Evolutionary conservation across 345 rosid species (phyloP), one percentile per base, ranked within the genome.

Genomic region (Brassica carinata): DNA sequence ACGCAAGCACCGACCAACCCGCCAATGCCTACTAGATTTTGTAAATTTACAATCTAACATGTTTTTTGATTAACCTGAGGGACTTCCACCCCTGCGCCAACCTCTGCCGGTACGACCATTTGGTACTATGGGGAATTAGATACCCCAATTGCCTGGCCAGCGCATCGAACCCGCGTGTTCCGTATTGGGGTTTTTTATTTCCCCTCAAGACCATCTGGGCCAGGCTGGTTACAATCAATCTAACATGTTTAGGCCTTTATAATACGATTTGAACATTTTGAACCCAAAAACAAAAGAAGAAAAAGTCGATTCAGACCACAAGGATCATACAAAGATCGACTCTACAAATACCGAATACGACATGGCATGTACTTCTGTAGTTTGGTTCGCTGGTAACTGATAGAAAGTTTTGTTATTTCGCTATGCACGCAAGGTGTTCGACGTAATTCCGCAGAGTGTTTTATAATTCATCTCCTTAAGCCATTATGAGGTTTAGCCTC

Each of bases 351-450:
- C 5, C 0, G 18, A 10, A 27, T 3, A 74, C 63, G 63, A 64
- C 69, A 15, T 5, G 65, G 70, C 29, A 14, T 36, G 48, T 8
- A 8, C 27, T 26, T 62, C 29, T 5, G 8, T 59, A 26, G 7
- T 10, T 59, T 1, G 26, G 43, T 17, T 55, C 6, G 18, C 17
- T 71, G 1, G 0, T 55, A 1, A 58, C 2, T 17, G 53, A 1
- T 26, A 0, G 4, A 7, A 67, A 18, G 6, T 17, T 30, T 58
- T 61, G 11, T 1, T 5, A 9, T 43, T 58, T 38, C 1, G 3
- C 2, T 8, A 53, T 64, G 82, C 74, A 31, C 69, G 15, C 15
- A 53, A 78, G 65, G 27, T 78, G 82, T 64, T 83, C 82, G 85
- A 70, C 31, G 51, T 43, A 83, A 78, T 70, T 74, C 76, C 77